Evolutionary conservation across 768 basidiomycete genomes (phyloP), one percentile per base, ranked within the genome.

Genomic region (Lentinula edodes): DNA sequence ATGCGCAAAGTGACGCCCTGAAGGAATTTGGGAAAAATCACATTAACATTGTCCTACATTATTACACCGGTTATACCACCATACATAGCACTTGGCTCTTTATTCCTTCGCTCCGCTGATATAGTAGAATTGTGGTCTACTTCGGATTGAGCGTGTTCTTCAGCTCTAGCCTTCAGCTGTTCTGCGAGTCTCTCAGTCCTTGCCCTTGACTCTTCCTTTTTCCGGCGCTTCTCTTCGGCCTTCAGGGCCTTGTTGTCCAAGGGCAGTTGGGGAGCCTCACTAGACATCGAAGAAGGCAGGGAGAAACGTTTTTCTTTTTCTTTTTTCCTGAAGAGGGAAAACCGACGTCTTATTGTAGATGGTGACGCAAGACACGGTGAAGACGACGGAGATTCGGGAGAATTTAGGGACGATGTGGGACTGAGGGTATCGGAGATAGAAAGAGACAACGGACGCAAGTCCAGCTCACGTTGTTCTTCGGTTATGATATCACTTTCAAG

Each of bases 171-270:
- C 68, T 77, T 80, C 63, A 83, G 72, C 52, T 80, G 74, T 58
- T 72, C 67, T n/a, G 82, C 81, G 34, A 83, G 71, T 55, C 74
- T 73, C 61, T 80, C 77, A 35, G 70, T 71, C 64, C 70, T 75
- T 58, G 74, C 74, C 67, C 77, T 76, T 28, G 66, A 58, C 65
- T 66, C 70, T 39, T 66, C 71, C 71, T 78, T 81, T 64, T 76
- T 75, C 70, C 72, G 70, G 64, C 60, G 67, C 69, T 80, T 78
- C 52, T 77, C 77, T 61, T 80, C 75, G 20, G 74, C 76, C 68
- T 76, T 82, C 59, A 71, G 71, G 63, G 66, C 69, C 70, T 79
- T 83, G 65, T 74, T 70, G 61, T 81, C 82, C 50, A 69, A 67
- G 61, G 63, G 67, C n/a, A 71, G 66, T 52, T 58, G 65, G 48